A percentile compares a stretch with the other conserved stretches of the same genome.
phyloP scores from a whole-genome alignment of 495 filamentous ascomycete genomes.

The Xylaria venustula region DNA sequence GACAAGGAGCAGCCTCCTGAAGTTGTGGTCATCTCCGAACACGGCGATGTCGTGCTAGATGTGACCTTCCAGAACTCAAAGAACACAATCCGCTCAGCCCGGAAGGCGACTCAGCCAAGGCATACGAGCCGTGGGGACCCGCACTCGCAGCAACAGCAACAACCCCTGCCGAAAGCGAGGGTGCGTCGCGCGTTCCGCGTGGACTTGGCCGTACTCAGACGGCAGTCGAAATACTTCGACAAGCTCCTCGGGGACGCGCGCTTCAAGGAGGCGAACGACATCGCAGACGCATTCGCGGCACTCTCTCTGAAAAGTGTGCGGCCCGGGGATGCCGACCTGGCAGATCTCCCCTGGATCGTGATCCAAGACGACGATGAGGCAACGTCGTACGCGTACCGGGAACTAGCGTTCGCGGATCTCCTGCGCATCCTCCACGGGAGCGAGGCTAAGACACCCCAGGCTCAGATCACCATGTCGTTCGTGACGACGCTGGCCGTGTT shows the following conservation, averaged over 20 bases:
- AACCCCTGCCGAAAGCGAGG: conserved; percentile 30
- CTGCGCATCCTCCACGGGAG: conserved; percentile 55
- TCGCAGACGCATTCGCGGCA: conserved; percentile 41
- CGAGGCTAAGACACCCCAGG: conserved; percentile 31
- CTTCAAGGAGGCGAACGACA: conserved; percentile 51
- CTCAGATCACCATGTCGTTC: conserved; percentile 46
- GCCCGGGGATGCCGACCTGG: conserved; percentile 44
- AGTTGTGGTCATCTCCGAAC: conserved; percentile 43
- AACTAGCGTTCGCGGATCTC: conserved; percentile 54
- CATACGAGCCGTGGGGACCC: conserved; percentile 17
- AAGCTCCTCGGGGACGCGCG: conserved; percentile 49
- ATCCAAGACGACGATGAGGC: conserved; percentile 61
- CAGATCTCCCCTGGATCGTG: conserved; percentile 51
- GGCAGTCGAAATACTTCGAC: conserved; percentile 59
- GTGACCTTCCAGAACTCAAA: conserved; percentile 52
- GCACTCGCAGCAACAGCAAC: conserved; percentile 23
- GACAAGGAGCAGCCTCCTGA: conserved; percentile 22
- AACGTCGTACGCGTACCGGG: conserved; percentile 48
- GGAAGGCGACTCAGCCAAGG: conserved; percentile 22
- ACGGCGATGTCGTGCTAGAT: conserved; percentile 57
- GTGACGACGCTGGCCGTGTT: conserved; percentile 64
- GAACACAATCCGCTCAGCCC: conserved; percentile 34
- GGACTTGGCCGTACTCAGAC: conserved; percentile 35
- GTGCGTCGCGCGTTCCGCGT: conserved; percentile 39
- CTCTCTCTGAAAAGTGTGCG: conserved; percentile 40